Percentiles rank a stretch among this genome's conserved stretches.
These are phyloP conservation scores for Vinca minor DNA, from an alignment of 257 asterid genomes.

Conservation along the genomic window DNA sequence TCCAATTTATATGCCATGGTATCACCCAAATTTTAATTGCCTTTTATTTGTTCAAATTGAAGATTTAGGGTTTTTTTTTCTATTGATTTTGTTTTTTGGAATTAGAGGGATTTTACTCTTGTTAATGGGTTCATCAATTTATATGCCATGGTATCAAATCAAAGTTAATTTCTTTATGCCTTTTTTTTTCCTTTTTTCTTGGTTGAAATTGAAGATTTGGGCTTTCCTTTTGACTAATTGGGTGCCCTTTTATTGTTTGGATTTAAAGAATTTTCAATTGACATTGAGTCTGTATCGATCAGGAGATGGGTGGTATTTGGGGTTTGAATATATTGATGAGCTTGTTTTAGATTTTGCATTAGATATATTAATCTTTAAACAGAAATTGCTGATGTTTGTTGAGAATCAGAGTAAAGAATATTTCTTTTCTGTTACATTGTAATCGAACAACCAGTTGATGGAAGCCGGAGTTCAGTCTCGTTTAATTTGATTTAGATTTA, in stretches of 20 bases:
- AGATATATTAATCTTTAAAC: not conserved
- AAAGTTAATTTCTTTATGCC: not conserved
- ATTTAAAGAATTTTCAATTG: not conserved
- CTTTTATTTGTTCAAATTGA: no score
- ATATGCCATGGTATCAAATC: no score
- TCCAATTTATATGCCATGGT: constrained; percentile 95
- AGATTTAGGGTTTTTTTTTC: no score
- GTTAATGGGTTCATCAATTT: no score
- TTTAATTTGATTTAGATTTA: not conserved
- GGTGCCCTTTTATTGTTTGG: not conserved
- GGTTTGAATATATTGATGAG: no score
- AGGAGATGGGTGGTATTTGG: not conserved
- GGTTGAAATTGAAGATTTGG: not conserved
- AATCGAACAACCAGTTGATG: not conserved
- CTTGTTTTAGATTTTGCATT: not conserved
- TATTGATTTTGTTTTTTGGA: no score
- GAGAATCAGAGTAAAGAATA: not conserved
- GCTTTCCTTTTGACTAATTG: not conserved
- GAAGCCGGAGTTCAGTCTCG: not conserved
- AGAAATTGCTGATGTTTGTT: constrained; percentile 1
- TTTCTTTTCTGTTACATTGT: not conserved
- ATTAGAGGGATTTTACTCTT: no score
- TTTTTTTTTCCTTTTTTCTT: not conserved
- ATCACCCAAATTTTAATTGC: no score
- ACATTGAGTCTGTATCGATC: not conserved